These are phyloP conservation scores for Rosa multiflora DNA, from an alignment of 306 rosid species.

Conservation along the genomic window DNA sequence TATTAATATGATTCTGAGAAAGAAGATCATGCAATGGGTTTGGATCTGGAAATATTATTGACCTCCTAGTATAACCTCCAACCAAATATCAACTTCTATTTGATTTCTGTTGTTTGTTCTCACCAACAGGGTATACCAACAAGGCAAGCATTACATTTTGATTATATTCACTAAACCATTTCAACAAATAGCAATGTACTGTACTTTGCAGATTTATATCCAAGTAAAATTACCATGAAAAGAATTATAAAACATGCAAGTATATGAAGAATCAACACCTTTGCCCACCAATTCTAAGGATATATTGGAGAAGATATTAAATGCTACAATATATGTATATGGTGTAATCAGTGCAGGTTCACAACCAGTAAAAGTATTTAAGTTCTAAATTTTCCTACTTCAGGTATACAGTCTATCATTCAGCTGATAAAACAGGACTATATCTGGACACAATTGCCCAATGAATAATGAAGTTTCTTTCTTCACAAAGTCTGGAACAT, in stretches of 20 bases:
- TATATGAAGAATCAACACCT: not conserved
- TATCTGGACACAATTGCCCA: not conserved
- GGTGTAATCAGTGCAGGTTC: not conserved
- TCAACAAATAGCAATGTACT: not conserved
- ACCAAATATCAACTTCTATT: not conserved
- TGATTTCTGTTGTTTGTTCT: not conserved
- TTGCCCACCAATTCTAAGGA: not conserved
- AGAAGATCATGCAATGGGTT: not conserved
- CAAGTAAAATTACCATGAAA: not conserved
- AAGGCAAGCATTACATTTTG: not conserved
- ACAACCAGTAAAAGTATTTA: not conserved
- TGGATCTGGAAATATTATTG: not conserved
- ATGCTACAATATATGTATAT: not conserved
- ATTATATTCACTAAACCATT: not conserved
- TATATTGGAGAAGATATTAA: not conserved
- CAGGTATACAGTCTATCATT: not conserved
- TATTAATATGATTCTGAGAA: not conserved
- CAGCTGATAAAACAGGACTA: not conserved
- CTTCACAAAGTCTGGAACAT: slow-evolving; percentile 5
- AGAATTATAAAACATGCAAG: not conserved
- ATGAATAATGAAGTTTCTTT: slow-evolving; percentile 11
- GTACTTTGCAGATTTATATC: not conserved
- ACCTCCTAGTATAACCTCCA: slow-evolving; percentile 2
- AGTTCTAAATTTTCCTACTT: not conserved
- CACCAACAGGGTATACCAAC: not conserved